phyloP scores from a whole-genome alignment of 108 stramenopile genomes.

The Epithemia pelagica region DNA sequence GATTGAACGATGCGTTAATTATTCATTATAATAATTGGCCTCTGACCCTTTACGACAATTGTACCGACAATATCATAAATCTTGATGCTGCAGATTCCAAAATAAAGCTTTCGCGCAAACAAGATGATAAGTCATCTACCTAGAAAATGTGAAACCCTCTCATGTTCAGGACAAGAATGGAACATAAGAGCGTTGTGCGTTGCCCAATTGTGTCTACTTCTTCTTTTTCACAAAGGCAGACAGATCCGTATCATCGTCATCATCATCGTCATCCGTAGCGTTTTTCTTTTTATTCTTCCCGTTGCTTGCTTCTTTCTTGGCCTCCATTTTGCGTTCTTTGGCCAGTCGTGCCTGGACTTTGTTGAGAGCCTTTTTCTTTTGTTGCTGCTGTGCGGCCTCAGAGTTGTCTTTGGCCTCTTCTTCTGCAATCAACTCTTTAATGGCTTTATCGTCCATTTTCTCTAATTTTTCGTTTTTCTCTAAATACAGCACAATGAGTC shows the following conservation, averaged over 20 bases:
- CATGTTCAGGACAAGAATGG: no score
- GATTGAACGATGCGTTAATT: no score
- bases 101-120: no score
- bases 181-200: no score
- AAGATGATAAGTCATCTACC: no score
- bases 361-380: conserved; percentile 34
- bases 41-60: no score
- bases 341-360: conserved; percentile 32
- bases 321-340: conserved; percentile 16
- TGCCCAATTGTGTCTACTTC: no score
- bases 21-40: no score
- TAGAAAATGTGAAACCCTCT: no score
- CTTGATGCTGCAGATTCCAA: no score
- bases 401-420: conserved; percentile 23
- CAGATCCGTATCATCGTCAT: conserved; percentile 35
- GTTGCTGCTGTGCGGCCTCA: conserved; percentile 27
- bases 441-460: conserved; percentile 40
- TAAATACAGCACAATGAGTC: not conserved
- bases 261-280: conserved; percentile 23
- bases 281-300: conserved; percentile 25
- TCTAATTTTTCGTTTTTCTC: conserved; percentile 24
- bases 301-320: conserved; percentile 28
- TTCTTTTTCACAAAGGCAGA: conserved; percentile 26
- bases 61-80: no score
- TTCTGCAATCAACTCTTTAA: conserved; percentile 33